Evolutionary conservation across 192 early-diverging fungal species (phyloP).

Genomic region (Linnemannia zychae): DNA sequence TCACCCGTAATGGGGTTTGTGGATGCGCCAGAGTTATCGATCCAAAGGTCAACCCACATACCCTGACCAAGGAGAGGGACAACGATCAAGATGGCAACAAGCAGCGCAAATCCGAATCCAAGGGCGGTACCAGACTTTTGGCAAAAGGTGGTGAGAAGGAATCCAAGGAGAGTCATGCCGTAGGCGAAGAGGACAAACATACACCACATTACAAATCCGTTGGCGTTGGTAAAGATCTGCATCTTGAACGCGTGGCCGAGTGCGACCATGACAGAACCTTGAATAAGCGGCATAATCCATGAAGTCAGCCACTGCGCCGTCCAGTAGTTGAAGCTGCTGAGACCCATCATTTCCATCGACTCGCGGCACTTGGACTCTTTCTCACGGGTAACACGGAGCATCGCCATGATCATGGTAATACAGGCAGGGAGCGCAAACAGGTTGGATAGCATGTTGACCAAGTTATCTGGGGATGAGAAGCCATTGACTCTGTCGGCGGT

Average conservation of each 20-base stretch:
- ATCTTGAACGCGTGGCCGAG: slow-evolving; percentile 74
- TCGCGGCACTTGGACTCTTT: slow-evolving; percentile 79
- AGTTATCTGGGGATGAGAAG: slow-evolving; percentile 61
- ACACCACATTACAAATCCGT: slow-evolving; percentile 66
- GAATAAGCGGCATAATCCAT: slow-evolving; percentile 67
- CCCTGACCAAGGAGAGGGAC: slow-evolving; percentile 79
- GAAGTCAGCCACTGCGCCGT: slow-evolving; percentile 68
- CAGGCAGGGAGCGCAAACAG: slow-evolving; percentile 64
- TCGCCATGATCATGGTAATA: slow-evolving; percentile 66
- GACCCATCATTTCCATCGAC: slow-evolving; percentile 84
- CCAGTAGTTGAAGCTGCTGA: slow-evolving; percentile 73
- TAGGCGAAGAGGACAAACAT: slow-evolving; percentile 79
- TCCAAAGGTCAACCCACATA: slow-evolving; percentile 65
- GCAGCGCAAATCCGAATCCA: slow-evolving; percentile 36
- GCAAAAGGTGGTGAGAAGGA: slow-evolving; percentile 76
- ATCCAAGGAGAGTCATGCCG: slow-evolving; percentile 75
- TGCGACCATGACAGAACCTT: slow-evolving; percentile 66
- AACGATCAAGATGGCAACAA: slow-evolving; percentile 73
- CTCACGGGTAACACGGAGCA: slow-evolving; percentile 76
- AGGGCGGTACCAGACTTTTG: slow-evolving; percentile 60
- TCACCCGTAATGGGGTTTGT: slow-evolving; percentile 38
- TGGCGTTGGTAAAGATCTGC: slow-evolving; percentile 70
- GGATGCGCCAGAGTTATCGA: slow-evolving; percentile 29
- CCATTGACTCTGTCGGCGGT: slow-evolving; percentile 71
- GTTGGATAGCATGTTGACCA: slow-evolving; percentile 63